Base-by-base conservation (phyloP, 495 filamentous ascomycete species). In the Penicillium daleae region DNA sequence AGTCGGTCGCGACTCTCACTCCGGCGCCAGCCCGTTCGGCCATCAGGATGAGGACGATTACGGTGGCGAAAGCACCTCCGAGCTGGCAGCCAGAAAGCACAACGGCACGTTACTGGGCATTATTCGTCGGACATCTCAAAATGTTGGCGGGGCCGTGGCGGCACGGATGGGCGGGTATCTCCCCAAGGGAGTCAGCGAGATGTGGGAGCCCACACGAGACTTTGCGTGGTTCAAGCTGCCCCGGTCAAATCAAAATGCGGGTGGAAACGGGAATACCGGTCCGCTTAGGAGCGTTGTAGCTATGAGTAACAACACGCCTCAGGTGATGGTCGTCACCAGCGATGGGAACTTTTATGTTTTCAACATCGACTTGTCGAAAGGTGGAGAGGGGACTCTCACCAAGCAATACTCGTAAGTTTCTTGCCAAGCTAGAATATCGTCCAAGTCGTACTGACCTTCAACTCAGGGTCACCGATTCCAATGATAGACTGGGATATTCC, bases 301-400 rank as follows among this genome's bases (percentile, higher is more conserved):
- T 7, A 92, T 99, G 88, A 97, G 92, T 68, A 93, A 86, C 67
- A 94, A 86, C 67, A 91, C 89, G 13, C 95, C 96, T 0, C 92
- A 97, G 67, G 90, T 99, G 29, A 97, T 98, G 94, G 92, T 98
- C 2, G 96, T 97, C 13, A 98, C 95, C 3, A 97, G 90, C 64
- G 96, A 98, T 71, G 95, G 95, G 15, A 87, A 88, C 24, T 98
- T 97, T 68, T 97, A 93, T 66, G 91, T 98, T 17, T 98, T 91
- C 73, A 93, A 90, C 61, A 92, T 99, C 42, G 93, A 99, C 71
- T 83, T 99, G 82, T 92, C 97, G 53, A 92, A 89, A 63, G 95
- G 95, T 33, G 95, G 95, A n/a, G 95, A 98, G 76, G 95, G 96
- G 2, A 89, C 87, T 27, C 74, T 98, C 63, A 87, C 91, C 35